These are phyloP conservation scores for Gastrolobium villosum DNA, from an alignment of 306 rosid genomes.

Conservation along the genomic window DNA sequence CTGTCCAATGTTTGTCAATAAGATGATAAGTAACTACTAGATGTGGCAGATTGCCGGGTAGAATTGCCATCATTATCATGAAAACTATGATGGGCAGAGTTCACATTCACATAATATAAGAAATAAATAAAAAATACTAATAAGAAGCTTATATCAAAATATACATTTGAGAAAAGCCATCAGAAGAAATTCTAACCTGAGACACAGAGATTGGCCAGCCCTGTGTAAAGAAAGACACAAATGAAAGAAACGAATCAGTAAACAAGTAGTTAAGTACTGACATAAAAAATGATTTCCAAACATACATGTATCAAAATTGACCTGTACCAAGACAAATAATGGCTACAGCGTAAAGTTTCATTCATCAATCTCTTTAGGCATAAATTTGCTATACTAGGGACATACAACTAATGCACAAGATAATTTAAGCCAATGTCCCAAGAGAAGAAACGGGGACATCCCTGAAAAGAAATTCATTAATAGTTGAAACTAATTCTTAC, in stretches of 20 bases:
- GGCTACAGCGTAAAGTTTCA: slow-evolving; percentile 4
- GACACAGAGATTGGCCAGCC: too few relatives aligned
- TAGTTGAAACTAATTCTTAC: not conserved
- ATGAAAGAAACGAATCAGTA: too few relatives aligned
- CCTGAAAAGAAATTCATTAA: not conserved
- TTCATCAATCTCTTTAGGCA: not conserved
- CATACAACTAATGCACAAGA: slow-evolving; percentile 12
- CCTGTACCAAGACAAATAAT: slow-evolving; percentile 16
- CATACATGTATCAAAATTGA: not conserved
- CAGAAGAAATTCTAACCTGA: too few relatives aligned
- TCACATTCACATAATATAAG: too few relatives aligned
- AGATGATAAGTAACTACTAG: not conserved
- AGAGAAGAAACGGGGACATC: slow-evolving; percentile 29
- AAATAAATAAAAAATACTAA: too few relatives aligned
- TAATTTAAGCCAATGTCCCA: not conserved
- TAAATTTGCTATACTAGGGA: not conserved
- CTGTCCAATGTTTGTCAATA: too few relatives aligned
- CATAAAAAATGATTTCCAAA: not conserved
- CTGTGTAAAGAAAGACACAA: too few relatives aligned
- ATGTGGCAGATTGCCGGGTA: not conserved
- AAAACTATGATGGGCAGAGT: not conserved
- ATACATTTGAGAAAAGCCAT: too few relatives aligned
- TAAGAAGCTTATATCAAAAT: too few relatives aligned
- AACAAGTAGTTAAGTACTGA: not conserved
- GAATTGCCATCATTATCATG: not conserved